phyloP scores from a whole-genome alignment of 768 basidiomycete genomes.

The Lentinula raphanica region DNA sequence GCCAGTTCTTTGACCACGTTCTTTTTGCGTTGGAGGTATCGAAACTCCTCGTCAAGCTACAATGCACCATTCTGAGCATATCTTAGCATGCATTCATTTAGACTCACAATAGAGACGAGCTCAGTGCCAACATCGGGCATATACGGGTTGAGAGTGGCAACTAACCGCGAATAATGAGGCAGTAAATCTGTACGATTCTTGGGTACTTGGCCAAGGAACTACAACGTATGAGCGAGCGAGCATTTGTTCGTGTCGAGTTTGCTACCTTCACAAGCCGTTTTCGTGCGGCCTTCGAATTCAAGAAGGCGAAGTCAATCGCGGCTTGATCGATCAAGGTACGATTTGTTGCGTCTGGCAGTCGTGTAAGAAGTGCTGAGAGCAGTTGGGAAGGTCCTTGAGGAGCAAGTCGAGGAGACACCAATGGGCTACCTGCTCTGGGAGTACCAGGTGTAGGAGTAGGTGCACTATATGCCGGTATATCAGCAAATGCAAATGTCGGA shows the following conservation, averaged over 20 bases:
- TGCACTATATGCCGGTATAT: conserved; percentile 17
- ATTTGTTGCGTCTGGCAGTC: conserved; percentile 93
- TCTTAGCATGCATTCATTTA: not conserved
- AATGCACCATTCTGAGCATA: not conserved
- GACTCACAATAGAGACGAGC: conserved; percentile 70
- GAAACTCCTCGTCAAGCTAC: conserved; percentile 94
- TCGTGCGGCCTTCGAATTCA: conserved; percentile 94
- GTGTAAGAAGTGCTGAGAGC: conserved; percentile 82
- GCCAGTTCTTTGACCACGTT: conserved; percentile 87
- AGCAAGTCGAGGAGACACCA: conserved; percentile 64
- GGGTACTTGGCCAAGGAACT: conserved; percentile 81
- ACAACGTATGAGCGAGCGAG: conserved; percentile 3
- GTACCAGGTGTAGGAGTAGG: conserved; percentile 67
- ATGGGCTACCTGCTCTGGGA: conserved; percentile 55
- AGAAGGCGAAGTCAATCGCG: conserved; percentile 91
- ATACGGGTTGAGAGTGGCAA: conserved; percentile 84
- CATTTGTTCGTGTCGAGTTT: not conserved
- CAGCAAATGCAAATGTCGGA: not conserved
- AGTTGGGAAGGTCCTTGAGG: conserved; percentile 92
- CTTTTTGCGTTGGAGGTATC: conserved; percentile 92
- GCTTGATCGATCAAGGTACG: conserved; percentile 86
- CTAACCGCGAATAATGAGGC: conserved; percentile 87
- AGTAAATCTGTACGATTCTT: conserved; percentile 87
- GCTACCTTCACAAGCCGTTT: conserved; percentile 83
- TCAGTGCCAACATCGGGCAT: conserved; percentile 92